phyloP scores from a whole-genome alignment of 1,139 yeast genomes.

The Candida pseudoviswanathii region DNA sequence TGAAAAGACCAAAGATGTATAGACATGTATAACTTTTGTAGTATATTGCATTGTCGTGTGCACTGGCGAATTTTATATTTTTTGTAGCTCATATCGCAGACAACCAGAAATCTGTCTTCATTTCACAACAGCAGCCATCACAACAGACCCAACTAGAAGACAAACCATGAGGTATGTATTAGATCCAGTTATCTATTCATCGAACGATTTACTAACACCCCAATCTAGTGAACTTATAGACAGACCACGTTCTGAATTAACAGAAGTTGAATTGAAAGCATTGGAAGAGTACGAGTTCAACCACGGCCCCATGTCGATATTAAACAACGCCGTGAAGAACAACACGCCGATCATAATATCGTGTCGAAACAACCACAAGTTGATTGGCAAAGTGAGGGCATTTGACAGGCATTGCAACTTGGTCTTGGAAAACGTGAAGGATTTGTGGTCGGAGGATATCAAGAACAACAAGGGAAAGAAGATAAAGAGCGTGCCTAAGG shows the following conservation, averaged over 20 bases:
- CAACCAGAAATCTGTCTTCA: no score
- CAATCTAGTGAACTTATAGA: slow-evolving; percentile 58
- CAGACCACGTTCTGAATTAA: slow-evolving; percentile 76
- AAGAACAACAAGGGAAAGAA: slow-evolving; percentile 68
- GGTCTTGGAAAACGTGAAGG: slow-evolving; percentile 91
- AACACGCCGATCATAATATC: slow-evolving; percentile 83
- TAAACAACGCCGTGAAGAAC: slow-evolving; percentile 76
- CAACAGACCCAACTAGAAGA: no score
- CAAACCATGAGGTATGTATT: no score
- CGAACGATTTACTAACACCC: no score
- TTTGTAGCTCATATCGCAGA: no score
- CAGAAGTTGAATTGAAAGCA: slow-evolving; percentile 75
- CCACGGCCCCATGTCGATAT: slow-evolving; percentile 88
- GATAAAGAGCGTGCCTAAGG: slow-evolving; percentile 70
- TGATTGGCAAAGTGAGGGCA: slow-evolving; percentile 87
- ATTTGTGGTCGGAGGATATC: slow-evolving; percentile 80
- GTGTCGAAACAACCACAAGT: slow-evolving; percentile 88
- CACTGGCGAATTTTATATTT: no score
- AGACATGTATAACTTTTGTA: not conserved
- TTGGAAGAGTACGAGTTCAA: slow-evolving; percentile 89
- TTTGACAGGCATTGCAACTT: slow-evolving; percentile 95
- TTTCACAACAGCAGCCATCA: no score
- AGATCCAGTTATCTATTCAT: no score
- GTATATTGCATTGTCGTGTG: no score
- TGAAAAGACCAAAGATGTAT: slow-evolving; percentile 24